Evolutionary conservation across 768 basidiomycete species (phyloP).

Genomic region (Leccinum fibrillosum): DNA sequence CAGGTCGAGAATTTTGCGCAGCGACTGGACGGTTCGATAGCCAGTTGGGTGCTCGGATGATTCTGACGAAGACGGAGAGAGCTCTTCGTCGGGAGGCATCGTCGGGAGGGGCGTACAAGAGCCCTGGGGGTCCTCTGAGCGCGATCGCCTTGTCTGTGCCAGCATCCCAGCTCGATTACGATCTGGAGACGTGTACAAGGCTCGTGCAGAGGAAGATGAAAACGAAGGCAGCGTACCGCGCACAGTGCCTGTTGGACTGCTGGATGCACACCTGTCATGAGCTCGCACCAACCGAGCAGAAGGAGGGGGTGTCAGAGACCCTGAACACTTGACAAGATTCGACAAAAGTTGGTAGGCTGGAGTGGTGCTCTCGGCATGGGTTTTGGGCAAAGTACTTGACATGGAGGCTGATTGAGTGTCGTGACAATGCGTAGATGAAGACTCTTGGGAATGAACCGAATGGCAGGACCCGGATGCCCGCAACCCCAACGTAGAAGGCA

Average conservation of each 20-base stretch:
- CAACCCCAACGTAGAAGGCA: conserved; percentile 72
- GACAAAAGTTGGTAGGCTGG: conserved; percentile 64
- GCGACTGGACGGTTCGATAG: conserved; percentile 60
- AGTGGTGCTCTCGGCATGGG: conserved; percentile 41
- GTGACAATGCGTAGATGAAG: neutral
- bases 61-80: conserved; percentile 47
- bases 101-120: conserved; percentile 33
- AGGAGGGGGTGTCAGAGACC: conserved; percentile 25
- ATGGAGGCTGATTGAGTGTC: neutral
- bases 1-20: conserved; percentile 68
- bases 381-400: conserved; percentile 33
- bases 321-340: conserved; percentile 44
- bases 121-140: conserved; percentile 32
- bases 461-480: conserved; percentile 38
- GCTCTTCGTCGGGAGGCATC: conserved; percentile 59
- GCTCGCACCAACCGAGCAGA: conserved; percentile 31
- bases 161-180: conserved; percentile 7
- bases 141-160: conserved; percentile 17
- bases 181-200: conserved; percentile 10
- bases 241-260: conserved; percentile 28
- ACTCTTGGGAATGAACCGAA: conserved; percentile 10
- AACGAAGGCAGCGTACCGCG: conserved; percentile 15
- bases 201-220: conserved; percentile 15
- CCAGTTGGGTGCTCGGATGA: conserved; percentile 51
- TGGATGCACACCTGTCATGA: conserved; percentile 33